Evolutionary conservation across 148 eudicot genomes (phyloP).

Genomic region (Nepenthes mirabilis): DNA sequence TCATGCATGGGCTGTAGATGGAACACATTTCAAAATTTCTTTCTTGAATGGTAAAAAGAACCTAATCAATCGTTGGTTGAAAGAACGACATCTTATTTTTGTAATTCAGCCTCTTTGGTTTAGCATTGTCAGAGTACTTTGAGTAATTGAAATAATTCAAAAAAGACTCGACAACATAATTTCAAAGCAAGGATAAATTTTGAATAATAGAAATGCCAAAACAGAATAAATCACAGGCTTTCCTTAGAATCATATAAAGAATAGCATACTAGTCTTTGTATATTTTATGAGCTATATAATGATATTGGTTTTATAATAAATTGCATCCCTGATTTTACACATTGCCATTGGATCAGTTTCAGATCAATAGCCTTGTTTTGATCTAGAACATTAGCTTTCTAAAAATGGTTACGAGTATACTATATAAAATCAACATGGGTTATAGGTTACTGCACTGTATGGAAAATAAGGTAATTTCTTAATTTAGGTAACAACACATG

Average conservation of each 20-base stretch:
- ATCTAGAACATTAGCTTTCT: too few relatives aligned
- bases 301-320: conserved; percentile 68
- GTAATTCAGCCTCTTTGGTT: neutral
- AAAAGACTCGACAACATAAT: too few relatives aligned
- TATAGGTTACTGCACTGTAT: too few relatives aligned
- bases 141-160: too few relatives aligned
- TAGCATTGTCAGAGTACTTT: too few relatives aligned
- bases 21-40: conserved; percentile 95
- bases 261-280: conserved; percentile 65
- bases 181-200: too few relatives aligned
- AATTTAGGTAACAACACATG: too few relatives aligned
- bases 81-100: neutral
- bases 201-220: too few relatives aligned
- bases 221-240: too few relatives aligned
- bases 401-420: too few relatives aligned
- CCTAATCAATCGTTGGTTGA: conserved; percentile 1
- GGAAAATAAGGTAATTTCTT: too few relatives aligned
- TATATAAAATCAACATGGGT: too few relatives aligned
- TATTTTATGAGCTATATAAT: conserved; percentile 97
- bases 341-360: conserved; percentile 95
- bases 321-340: conserved; percentile 78
- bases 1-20: conserved; percentile 99
- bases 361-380: conserved; percentile 19
- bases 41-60: conserved; percentile 33
- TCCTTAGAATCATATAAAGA: neutral